Percentiles rank a stretch among this genome's conserved stretches.
Conservation (phyloP, 78 protist genomes). For the Monocercomonoides exilis region DNA sequence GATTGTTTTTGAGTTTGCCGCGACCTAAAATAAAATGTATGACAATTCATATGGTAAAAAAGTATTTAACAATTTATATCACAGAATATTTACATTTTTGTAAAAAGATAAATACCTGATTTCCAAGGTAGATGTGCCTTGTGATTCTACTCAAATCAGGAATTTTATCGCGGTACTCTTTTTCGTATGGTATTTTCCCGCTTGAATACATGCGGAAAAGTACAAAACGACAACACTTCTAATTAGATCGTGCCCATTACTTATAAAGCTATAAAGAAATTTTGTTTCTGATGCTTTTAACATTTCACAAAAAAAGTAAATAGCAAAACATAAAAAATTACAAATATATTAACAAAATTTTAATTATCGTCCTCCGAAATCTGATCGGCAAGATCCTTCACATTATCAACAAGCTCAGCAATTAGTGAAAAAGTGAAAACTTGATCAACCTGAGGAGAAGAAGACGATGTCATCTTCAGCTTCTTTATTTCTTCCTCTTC, state of each 20-base stretch:
- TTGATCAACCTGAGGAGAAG: background rate
- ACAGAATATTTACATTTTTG: background rate
- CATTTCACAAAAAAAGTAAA: background rate
- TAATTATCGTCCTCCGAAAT: background rate
- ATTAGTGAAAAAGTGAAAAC: background rate
- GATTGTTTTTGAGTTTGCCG: background rate
- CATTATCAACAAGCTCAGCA: background rate
- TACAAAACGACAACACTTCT: background rate
- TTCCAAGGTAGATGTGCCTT: background rate
- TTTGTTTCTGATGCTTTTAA: no score
- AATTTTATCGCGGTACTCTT: background rate
- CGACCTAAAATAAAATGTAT: no score
- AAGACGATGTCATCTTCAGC: no score
- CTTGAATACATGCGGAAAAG: background rate
- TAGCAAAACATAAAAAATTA: background rate
- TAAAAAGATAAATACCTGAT: background rate
- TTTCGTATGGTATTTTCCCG: background rate
- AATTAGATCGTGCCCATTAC: background rate
- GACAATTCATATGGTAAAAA: background rate
- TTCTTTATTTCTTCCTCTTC: no score
- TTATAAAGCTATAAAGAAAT: background rate
- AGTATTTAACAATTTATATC: background rate
- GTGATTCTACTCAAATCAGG: background rate
- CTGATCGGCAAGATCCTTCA: background rate
- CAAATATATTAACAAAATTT: background rate